A percentile compares a stretch with the other conserved stretches of the same genome.
Evolutionary conservation across 345 rosid species (phyloP).

Genomic region (Citrus medica): DNA sequence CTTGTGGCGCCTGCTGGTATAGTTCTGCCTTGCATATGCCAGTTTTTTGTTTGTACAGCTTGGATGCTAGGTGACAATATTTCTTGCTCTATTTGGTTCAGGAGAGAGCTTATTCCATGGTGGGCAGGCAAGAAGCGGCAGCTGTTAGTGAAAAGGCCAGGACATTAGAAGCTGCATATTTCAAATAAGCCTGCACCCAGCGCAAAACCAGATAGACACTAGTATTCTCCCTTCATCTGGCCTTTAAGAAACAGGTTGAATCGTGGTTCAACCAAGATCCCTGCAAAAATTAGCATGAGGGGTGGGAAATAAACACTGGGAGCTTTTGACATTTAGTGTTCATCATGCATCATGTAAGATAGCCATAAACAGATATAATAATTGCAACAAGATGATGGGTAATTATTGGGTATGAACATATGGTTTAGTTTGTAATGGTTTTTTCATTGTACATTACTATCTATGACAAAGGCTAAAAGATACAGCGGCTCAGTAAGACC

Average conservation of each 20-base stretch:
- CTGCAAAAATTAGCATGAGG: background rate
- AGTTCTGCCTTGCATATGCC: background rate
- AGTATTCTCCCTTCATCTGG: background rate
- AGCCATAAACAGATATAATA: too few species aligned
- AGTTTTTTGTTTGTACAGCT: background rate
- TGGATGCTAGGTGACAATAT: background rate
- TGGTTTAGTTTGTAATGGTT: background rate
- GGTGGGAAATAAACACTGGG: background rate
- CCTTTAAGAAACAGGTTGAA: background rate
- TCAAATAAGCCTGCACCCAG: slow-evolving; percentile 23
- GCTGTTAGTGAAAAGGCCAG: slow-evolving; percentile 49
- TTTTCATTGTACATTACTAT: too few species aligned
- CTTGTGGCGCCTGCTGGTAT: slow-evolving; percentile 84
- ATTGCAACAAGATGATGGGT: background rate
- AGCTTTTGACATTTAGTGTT: background rate
- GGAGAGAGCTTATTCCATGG: slow-evolving; percentile 62
- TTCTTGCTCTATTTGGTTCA: slow-evolving; percentile 19
- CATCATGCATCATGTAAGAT: background rate
- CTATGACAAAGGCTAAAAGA: background rate
- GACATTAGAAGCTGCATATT: slow-evolving; percentile 58
- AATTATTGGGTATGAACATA: too few species aligned
- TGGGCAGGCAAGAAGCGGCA: slow-evolving; percentile 45
- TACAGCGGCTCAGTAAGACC: background rate
- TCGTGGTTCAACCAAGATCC: background rate
- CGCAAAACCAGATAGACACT: background rate